These are phyloP conservation scores for Silene uniflora DNA, from an alignment of 148 eudicot genomes.

Conservation along the genomic window DNA sequence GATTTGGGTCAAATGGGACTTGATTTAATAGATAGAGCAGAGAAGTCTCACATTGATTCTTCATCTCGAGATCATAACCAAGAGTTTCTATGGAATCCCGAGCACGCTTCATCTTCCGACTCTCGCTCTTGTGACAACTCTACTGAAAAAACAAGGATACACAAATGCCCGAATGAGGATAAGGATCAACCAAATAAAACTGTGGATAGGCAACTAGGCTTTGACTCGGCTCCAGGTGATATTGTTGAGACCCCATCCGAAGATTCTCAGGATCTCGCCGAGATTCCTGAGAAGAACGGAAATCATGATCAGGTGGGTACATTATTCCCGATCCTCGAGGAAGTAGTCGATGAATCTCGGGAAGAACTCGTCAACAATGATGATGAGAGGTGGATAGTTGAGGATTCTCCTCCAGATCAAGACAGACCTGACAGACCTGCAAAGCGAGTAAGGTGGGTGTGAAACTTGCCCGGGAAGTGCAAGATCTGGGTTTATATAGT, in stretches of 20 bases:
- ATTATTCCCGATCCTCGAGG: conserved; percentile 2
- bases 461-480: conserved; percentile 1
- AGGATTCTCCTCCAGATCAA: conserved; percentile 29
- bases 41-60: conserved; percentile 30
- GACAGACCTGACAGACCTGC: conserved; percentile 14
- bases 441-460: conserved; percentile 19
- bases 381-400: conserved; percentile 18
- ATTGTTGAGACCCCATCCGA: conserved; percentile 39
- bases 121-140: conserved; percentile 39
- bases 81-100: conserved; percentile 28
- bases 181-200: conserved; percentile 23
- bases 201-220: conserved; percentile 29
- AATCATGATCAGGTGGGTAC: conserved; percentile 24
- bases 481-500: not conserved
- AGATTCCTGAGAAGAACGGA: conserved; percentile 27
- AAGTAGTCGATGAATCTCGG: conserved; percentile 6
- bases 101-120: conserved; percentile 32
- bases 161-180: conserved; percentile 22
- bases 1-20: conserved; percentile 26
- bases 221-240: conserved; percentile 42
- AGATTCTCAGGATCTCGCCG: conserved; percentile 31
- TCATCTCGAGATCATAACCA: conserved; percentile 32
- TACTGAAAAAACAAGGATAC: conserved; percentile 28
- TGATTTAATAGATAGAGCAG: conserved; percentile 26
- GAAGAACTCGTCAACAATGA: not conserved